Evolutionary conservation across 306 rosid genomes (phyloP).

Genomic region (Quercus cerris): DNA sequence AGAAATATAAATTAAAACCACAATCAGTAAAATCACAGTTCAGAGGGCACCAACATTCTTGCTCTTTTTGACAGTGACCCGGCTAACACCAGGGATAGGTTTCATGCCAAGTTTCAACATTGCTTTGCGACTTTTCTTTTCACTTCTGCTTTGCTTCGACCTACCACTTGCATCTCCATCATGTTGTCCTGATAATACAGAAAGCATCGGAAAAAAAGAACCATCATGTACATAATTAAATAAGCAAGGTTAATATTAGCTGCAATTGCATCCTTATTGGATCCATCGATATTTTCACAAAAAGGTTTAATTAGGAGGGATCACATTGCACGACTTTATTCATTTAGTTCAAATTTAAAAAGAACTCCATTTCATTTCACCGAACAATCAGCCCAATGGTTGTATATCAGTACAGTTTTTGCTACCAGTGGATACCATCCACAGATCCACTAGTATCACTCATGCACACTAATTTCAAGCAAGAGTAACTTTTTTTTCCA

Average conservation of each 20-base stretch:
- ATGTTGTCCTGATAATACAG: constrained; percentile 20
- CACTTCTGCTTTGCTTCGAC: constrained; percentile 90
- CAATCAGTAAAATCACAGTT: neutral
- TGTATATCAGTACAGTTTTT: neutral
- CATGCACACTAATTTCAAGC: neutral
- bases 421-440: neutral
- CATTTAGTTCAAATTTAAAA: neutral
- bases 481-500: neutral
- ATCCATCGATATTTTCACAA: neutral
- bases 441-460: neutral
- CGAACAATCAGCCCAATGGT: neutral
- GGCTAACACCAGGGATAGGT: constrained; percentile 78
- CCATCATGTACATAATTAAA: neutral
- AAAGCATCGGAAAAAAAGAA: neutral
- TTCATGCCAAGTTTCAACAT: constrained; percentile 91
- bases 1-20: neutral
- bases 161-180: constrained; percentile 77
- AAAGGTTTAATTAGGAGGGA: neutral
- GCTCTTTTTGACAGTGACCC: constrained; percentile 86
- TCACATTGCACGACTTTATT: neutral
- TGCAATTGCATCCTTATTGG: neutral
- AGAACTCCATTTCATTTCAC: neutral
- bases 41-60: constrained; percentile 56
- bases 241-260: neutral
- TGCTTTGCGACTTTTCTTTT: constrained; percentile 89